Evolutionary conservation across 805 yeast genomes (phyloP).

Genomic region (Kluyveromyces siamensis): DNA sequence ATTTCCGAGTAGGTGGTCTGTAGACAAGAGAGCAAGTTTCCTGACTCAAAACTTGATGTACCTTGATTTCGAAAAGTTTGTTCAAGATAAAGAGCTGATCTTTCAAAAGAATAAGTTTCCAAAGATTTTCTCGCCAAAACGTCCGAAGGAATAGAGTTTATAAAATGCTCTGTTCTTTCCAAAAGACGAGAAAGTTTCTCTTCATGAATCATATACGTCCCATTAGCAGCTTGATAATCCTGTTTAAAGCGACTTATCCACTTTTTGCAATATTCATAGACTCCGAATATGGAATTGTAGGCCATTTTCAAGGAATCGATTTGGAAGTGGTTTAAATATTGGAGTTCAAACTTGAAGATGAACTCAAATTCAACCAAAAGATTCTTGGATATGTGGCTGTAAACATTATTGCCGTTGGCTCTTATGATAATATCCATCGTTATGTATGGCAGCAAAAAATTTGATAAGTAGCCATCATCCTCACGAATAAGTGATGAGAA

Average conservation of each 20-base stretch:
- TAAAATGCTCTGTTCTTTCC: conserved; percentile 36
- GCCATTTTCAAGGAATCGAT: conserved; percentile 55
- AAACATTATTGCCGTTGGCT: conserved; percentile 35
- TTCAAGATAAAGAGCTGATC: conserved; percentile 81
- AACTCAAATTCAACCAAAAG: conserved; percentile 50
- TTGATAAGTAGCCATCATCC: conserved; percentile 61
- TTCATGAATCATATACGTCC: conserved; percentile 22
- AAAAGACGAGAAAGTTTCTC: conserved; percentile 17
- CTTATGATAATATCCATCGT: conserved; percentile 53
- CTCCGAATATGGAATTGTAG: conserved; percentile 64
- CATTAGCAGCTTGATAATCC: conserved; percentile 20
- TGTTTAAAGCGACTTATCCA: conserved; percentile 48
- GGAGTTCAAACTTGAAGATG: conserved; percentile 43
- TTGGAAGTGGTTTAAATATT: conserved; percentile 40
- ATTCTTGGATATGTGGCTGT: conserved; percentile 32
- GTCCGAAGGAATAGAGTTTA: conserved; percentile 53
- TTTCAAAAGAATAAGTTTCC: conserved; percentile 76
- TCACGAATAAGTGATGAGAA: conserved; percentile 58
- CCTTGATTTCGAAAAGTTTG: conserved; percentile 47
- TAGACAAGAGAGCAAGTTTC: conserved; percentile 38
- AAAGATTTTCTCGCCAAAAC: conserved; percentile 70
- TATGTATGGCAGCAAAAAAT: conserved; percentile 69
- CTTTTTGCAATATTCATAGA: conserved; percentile 74
- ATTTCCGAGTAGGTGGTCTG: conserved; percentile 77
- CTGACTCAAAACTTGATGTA: conserved; percentile 11